These are phyloP conservation scores for Globisporangium spiculum DNA, from an alignment of 352 stramenopile species.

Conservation along the genomic window DNA sequence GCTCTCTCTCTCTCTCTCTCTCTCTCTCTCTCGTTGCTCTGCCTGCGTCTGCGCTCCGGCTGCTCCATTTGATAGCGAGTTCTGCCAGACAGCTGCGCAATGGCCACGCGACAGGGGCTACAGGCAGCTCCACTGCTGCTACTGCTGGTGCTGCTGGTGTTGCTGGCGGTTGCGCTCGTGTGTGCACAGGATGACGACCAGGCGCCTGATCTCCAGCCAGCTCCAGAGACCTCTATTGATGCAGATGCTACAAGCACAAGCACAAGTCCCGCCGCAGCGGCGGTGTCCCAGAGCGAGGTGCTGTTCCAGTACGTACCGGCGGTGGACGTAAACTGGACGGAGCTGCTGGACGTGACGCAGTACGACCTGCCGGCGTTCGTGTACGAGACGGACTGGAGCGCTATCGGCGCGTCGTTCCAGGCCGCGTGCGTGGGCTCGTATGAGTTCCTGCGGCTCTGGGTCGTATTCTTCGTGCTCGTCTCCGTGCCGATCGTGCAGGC, in stretches of 20 bases:
- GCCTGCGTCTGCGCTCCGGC: neutral
- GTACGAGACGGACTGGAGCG: slow-evolving; percentile 56
- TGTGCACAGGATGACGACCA: neutral
- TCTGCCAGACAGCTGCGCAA: neutral
- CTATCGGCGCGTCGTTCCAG: slow-evolving; percentile 56
- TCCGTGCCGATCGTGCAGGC: slow-evolving; percentile 42
- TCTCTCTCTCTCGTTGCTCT: neutral
- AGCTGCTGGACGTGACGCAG: slow-evolving; percentile 25
- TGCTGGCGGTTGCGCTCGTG: neutral
- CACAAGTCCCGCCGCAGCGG: neutral
- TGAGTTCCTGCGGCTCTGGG: slow-evolving; percentile 60
- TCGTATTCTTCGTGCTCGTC: slow-evolving; percentile 46
- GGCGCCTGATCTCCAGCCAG: neutral
- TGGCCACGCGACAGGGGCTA: neutral
- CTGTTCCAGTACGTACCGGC: slow-evolving; percentile 20
- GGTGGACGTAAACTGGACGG: slow-evolving; percentile 9
- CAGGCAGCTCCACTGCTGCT: neutral
- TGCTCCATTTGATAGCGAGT: neutral
- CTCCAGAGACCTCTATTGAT: neutral
- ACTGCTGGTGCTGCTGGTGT: neutral
- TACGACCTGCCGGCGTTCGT: slow-evolving; percentile 40
- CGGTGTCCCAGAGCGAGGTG: slow-evolving; percentile 1
- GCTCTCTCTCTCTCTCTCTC: neutral
- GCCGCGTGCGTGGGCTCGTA: slow-evolving; percentile 53
- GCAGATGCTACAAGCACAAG: neutral